Base-by-base conservation (phyloP, 371 early-diverging fungal genomes). In the Cokeromyces recurvatus region DNA sequence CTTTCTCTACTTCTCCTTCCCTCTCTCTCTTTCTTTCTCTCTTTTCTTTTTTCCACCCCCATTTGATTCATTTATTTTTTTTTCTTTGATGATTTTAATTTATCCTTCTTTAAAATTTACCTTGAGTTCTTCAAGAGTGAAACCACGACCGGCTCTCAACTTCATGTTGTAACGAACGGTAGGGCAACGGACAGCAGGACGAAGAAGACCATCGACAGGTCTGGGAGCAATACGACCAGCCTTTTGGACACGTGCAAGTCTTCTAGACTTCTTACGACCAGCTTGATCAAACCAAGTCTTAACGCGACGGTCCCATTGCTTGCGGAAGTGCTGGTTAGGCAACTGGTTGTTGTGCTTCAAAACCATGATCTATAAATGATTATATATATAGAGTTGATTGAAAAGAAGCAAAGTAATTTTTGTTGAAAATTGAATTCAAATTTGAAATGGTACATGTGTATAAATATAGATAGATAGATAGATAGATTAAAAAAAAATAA, bases 211-310 rank as follows among this genome's bases (percentile, higher is more conserved):
- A 73, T 99, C 96, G 56, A 94, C 80, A 64, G 99, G 99, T 59
- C 93, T 89, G 55, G 99, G 99, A 44, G 96, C 95, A 65, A 97
- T 85, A 66, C 76, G 78, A 64, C 92, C 93, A 53, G 98, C 98
- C 91, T 99, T 99, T 77, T 86, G 82, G 66, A 87, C 75, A 64
- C 99, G 89, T 53, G 82, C 82, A 44, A 87, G 70, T 58, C 94
- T 83, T 67, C 99, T 84, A 56, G 90, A 77, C 81, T 86, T 85
- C 87, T 94, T 95, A 69, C 89, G 89, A 51, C 93, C 93, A 60
- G 99, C 92, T 83, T 99, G 99, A 82, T 97, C 86, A 82, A 99
- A 99, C 98, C 98, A 99, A 62, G 97, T 97, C 86, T 91, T 93
- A 56, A 98, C 97, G 64, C 91, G 94, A 55, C 80, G 74, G 73